Base-by-base conservation (phyloP, 148 eudicot species). In the Agrostemma githago region DNA sequence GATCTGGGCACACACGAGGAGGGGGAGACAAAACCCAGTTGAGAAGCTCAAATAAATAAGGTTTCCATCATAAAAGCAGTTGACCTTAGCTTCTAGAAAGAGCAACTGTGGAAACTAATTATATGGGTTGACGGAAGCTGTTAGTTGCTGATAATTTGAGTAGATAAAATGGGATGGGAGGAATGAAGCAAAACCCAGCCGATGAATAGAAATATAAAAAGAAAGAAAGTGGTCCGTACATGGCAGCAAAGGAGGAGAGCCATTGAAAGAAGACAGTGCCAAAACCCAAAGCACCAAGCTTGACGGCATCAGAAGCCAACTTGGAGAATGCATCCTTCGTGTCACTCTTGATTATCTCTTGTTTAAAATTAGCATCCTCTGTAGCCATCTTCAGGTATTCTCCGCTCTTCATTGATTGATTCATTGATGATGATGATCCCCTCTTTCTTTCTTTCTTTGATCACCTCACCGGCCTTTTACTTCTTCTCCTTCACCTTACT, bases 221-320 rank as follows among this genome's bases (percentile, higher is more conserved):
- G 17, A 3, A 44, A 42, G 16, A 16, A 51, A 34, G 72, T n/a
- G n/a, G n/a, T n/a, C 67, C 51, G 6, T 26, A 26, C 78, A 71
- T 56, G 58, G 94, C 94, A 61, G 94, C 84, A 79, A 66, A 0
- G 60, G 87, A 79, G 77, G 94, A 88, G 62, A 89, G 42, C 91
- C 91, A 89, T 75, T 88, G 87, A 69, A 89, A 83, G 62, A 86
- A 74, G 16, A 85, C 21, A 63, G 91, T 84, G 37, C 88, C 89
- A 59, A 89, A 72, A 7, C 88, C 81, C 62, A 87, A 70, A 17
- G 88, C 80, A 4, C 84, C 86, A 51, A 88, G 89, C 78, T 64
- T 80, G 70, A 88, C 53, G 20, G 85, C 83, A 74, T 89, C 85
- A 76, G 83, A 83, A 46, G 86, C 89, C 12, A 89, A 85, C 68